Percentiles rank a stretch among this genome's conserved stretches.
These are phyloP conservation scores for Lavandula angustifolia DNA, from an alignment of 257 asterid genomes.

Conservation along the genomic window DNA sequence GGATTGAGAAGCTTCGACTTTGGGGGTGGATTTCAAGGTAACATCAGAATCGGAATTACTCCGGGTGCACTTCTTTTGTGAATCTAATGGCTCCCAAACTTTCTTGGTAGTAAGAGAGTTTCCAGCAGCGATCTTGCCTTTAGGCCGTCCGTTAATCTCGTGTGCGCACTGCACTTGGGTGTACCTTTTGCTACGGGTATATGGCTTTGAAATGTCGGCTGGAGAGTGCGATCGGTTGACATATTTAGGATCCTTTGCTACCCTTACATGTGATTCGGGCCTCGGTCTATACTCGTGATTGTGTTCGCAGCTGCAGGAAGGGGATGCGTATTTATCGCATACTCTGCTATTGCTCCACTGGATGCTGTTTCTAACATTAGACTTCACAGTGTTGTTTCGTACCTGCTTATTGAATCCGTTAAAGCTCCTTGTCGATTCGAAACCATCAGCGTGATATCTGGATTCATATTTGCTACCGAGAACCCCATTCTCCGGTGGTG, in stretches of 20 bases:
- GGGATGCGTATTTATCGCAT: slow-evolving; percentile 55
- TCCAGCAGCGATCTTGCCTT: slow-evolving; percentile 48
- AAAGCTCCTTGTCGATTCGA: slow-evolving; percentile 51
- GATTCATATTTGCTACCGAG: slow-evolving; percentile 52
- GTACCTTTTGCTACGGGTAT: slow-evolving; percentile 54
- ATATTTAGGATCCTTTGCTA: slow-evolving; percentile 49
- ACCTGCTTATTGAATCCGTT: slow-evolving; percentile 53
- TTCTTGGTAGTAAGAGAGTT: slow-evolving; percentile 57
- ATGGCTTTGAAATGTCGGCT: slow-evolving; percentile 65
- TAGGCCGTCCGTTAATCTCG: slow-evolving; percentile 58
- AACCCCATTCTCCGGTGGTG: slow-evolving; percentile 51
- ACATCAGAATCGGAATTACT: slow-evolving; percentile 74
- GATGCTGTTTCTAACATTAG: slow-evolving; percentile 59
- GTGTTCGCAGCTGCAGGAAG: slow-evolving; percentile 69
- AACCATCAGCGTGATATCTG: slow-evolving; percentile 56
- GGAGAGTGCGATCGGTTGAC: slow-evolving; percentile 49
- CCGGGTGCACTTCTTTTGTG: slow-evolving; percentile 63
- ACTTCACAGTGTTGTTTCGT: slow-evolving; percentile 47
- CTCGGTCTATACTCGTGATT: slow-evolving; percentile 61
- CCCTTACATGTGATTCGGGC: slow-evolving; percentile 52
- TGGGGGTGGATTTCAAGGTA: slow-evolving; percentile 55
- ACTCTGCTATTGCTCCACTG: slow-evolving; percentile 50
- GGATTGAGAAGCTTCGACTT: slow-evolving; percentile 53
- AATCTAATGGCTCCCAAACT: slow-evolving; percentile 97
- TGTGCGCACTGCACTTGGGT: slow-evolving; percentile 50